Percentiles rank a stretch among this genome's conserved stretches.
phyloP scores from a whole-genome alignment of 2,329 filamentous ascomycete genomes.

The Ceratocystis eucalypticola region DNA sequence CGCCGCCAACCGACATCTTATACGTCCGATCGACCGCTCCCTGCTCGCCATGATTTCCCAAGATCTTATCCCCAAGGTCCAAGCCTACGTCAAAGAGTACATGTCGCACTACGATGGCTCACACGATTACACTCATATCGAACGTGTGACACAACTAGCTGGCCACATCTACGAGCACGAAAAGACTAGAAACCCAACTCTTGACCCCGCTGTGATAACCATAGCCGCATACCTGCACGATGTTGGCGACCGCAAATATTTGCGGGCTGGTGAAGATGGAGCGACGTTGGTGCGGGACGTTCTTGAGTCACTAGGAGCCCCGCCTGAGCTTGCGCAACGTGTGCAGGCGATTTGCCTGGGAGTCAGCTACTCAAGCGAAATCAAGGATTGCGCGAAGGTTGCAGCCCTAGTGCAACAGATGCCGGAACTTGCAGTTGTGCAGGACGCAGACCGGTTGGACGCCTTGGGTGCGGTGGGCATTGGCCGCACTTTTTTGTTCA shows the following conservation, averaged over 20 bases:
- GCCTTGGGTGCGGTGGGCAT: conserved; percentile 79
- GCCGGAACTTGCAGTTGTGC: conserved; percentile 52
- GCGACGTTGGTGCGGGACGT: conserved; percentile 42
- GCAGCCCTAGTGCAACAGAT: conserved; percentile 42
- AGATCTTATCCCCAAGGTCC: conserved; percentile 42
- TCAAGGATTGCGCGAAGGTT: conserved; percentile 48
- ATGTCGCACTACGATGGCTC: conserved; percentile 72
- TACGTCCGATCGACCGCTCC: not conserved
- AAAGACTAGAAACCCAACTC: conserved; percentile 23
- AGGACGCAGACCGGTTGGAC: conserved; percentile 88
- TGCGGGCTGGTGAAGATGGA: conserved; percentile 41
- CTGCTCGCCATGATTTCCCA: conserved; percentile 20
- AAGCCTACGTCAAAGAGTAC: conserved; percentile 52
- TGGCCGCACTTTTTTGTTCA: conserved; percentile 50
- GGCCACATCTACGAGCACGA: conserved; percentile 47
- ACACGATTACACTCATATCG: conserved; percentile 77
- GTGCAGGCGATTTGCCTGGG: conserved; percentile 61
- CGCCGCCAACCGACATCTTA: too few species aligned
- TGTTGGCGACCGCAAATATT: conserved; percentile 75
- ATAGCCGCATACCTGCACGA: conserved; percentile 73
- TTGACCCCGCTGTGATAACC: conserved; percentile 36
- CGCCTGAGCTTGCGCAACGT: conserved; percentile 43
- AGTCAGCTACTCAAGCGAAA: conserved; percentile 67
- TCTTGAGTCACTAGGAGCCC: conserved; percentile 44
- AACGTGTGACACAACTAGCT: conserved; percentile 63